Evolutionary conservation across 306 rosid genomes (phyloP), one percentile per base, ranked within the genome.

Genomic region (Hippophae tibetana): DNA sequence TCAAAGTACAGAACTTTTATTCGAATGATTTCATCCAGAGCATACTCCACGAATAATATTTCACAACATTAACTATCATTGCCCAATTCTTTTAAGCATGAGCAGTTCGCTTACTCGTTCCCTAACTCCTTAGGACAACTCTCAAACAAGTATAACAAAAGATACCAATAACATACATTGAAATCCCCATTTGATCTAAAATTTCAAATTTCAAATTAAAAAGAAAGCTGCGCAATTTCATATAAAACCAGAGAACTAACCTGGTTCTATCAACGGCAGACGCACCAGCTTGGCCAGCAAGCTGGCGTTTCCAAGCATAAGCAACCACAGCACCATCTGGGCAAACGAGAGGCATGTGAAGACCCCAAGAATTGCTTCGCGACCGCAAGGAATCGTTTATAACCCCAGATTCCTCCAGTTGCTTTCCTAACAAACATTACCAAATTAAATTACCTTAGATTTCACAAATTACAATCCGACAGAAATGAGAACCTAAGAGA

Each of bases 271-370:
- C 98, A 45, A 87, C 95, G 0, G 98, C 95, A 2, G 96, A 90
- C 0, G 95, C 98, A 26, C 96, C 95, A 3, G 98, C 96, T 74
- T 90, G 98, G 27, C 95, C 95, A 2, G 98, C 98, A 18, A 90
- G 83, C 60, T 87, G 90, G 11, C 95, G 89, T 64, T 87, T 90
- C 96, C 97, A 90, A 51, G 97, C 97, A 64, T 87, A 90, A 1
- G 96, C 98, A 60, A 90, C 98, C 9, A 87, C 94, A 3, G 96
- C 95, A 0, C 92, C 98, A 13, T 90, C 96, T 1, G 98, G 96
- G 68, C 98, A 90, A 69, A 87, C 92, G 76, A 90, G 65, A 1
- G 96, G 98, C 98, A 90, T 90, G 75, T 87, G 95, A 61, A 85
- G 47, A 1, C 96, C 97, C 97, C 97, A 90, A 48, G 90, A 85